These are phyloP conservation scores for Domatiomyces catenatus DNA, from an alignment of 2,329 filamentous ascomycete genomes.

Conservation along the genomic window DNA sequence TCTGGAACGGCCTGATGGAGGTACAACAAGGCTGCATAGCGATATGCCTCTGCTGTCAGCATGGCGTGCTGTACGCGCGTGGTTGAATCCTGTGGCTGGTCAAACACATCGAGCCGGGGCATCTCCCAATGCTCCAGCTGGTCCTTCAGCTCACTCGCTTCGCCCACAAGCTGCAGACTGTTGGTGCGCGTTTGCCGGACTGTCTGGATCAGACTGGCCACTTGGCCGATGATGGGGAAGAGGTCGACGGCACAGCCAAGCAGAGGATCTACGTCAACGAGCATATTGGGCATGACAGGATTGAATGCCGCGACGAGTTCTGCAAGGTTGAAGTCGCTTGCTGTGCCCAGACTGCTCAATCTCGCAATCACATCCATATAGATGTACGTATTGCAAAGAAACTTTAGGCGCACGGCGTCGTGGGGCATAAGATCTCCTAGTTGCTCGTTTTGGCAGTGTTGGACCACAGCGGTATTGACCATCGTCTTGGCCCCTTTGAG, in stretches of 20 bases:
- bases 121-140: constrained; percentile 47
- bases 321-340: constrained; percentile 41
- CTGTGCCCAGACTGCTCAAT: constrained; percentile 46
- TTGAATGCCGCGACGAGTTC: constrained; percentile 27
- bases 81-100: constrained; percentile 47
- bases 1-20: constrained; percentile 55
- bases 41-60: constrained; percentile 52
- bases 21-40: constrained; percentile 50
- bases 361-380: constrained; percentile 61
- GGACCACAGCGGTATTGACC: constrained; percentile 42
- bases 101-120: constrained; percentile 36
- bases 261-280: constrained; percentile 50
- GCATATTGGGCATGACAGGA: constrained; percentile 24
- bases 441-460: constrained; percentile 25
- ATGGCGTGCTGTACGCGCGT: constrained; percentile 48
- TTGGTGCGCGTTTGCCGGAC: constrained; percentile 42
- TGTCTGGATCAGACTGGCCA: constrained; percentile 49
- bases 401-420: constrained; percentile 37
- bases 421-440: constrained; percentile 18
- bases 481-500: constrained; percentile 51
- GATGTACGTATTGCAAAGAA: constrained; percentile 56
- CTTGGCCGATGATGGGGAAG: constrained; percentile 52
- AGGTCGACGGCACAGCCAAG: constrained; percentile 55
- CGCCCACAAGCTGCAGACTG: constrained; percentile 44
- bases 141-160: constrained; percentile 46